phyloP scores from a whole-genome alignment of 1,139 yeast genomes.

The Yamadazyma songkhlaensis region DNA sequence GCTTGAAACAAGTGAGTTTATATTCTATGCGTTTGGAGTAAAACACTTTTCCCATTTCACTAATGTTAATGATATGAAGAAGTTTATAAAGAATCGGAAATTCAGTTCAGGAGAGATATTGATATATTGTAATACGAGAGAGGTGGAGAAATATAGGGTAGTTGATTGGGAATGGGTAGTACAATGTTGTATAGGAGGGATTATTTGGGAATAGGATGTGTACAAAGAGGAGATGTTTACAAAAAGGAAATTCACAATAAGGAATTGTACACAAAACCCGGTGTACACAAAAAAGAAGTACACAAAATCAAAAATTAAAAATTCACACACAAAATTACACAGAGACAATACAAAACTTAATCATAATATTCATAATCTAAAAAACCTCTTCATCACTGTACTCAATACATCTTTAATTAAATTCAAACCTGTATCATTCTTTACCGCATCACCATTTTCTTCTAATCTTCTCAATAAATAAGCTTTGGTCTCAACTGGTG shows the following conservation, averaged over 20 bases:
- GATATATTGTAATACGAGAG: constrained; percentile 1
- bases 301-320: no score
- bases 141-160: constrained; percentile 12
- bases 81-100: constrained; percentile 1
- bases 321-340: not conserved
- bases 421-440: constrained; percentile 82
- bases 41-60: constrained; percentile 10
- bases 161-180: constrained; percentile 76
- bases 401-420: constrained; percentile 56
- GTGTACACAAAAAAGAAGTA: no score
- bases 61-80: constrained; percentile 6
- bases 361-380: constrained; percentile 18
- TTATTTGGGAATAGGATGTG: constrained; percentile 19
- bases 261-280: no score
- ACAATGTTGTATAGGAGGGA: constrained; percentile 60
- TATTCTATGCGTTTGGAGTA: constrained; percentile 49
- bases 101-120: not conserved
- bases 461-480: constrained; percentile 87
- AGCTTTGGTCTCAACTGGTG: constrained; percentile 90
- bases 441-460: constrained; percentile 95
- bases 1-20: constrained; percentile 34
- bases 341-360: not conserved
- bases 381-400: constrained; percentile 40
- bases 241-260: no score
- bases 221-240: not conserved